Conservation (phyloP, 495 filamentous ascomycete genomes). For the Penicillium canescens region DNA sequence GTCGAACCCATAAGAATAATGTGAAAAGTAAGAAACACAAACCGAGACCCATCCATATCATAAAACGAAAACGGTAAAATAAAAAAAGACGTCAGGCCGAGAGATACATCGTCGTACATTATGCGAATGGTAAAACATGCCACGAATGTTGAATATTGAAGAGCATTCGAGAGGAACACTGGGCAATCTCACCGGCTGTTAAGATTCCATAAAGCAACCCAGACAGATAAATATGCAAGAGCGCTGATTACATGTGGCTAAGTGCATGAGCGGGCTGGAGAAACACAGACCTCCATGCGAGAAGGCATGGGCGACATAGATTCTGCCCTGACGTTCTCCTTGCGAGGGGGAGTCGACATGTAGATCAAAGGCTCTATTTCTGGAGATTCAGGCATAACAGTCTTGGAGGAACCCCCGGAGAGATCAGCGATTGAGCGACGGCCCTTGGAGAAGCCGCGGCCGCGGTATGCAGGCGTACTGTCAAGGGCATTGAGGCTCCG, state of each 20-base stretch:
- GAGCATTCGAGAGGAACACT: neutral
- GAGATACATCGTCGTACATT: slow-evolving; percentile 23
- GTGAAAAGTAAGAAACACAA: neutral
- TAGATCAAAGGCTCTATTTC: slow-evolving; percentile 23
- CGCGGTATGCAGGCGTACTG: slow-evolving; percentile 31
- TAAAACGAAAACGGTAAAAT: slow-evolving; percentile 1
- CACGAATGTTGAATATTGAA: neutral
- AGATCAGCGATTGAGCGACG: slow-evolving; percentile 34
- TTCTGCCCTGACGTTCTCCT: slow-evolving; percentile 34
- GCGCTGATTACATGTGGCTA: neutral
- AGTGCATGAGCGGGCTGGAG: slow-evolving; percentile 20
- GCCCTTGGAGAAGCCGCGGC: slow-evolving; percentile 19
- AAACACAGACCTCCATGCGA: slow-evolving; percentile 31
- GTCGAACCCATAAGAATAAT: neutral
- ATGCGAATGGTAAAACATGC: slow-evolving; percentile 21
- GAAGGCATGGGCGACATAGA: slow-evolving; percentile 39
- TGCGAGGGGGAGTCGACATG: slow-evolving; percentile 33
- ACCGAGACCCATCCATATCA: neutral
- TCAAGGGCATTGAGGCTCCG: slow-evolving; percentile 32
- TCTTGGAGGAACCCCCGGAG: slow-evolving; percentile 35
- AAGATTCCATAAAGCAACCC: neutral
- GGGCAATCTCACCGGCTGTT: neutral
- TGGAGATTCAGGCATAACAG: slow-evolving; percentile 27
- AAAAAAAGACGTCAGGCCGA: neutral
- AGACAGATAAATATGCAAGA: neutral